Evolutionary conservation across 2,329 filamentous ascomycete genomes (phyloP).

Genomic region (Pyricularia grisea): DNA sequence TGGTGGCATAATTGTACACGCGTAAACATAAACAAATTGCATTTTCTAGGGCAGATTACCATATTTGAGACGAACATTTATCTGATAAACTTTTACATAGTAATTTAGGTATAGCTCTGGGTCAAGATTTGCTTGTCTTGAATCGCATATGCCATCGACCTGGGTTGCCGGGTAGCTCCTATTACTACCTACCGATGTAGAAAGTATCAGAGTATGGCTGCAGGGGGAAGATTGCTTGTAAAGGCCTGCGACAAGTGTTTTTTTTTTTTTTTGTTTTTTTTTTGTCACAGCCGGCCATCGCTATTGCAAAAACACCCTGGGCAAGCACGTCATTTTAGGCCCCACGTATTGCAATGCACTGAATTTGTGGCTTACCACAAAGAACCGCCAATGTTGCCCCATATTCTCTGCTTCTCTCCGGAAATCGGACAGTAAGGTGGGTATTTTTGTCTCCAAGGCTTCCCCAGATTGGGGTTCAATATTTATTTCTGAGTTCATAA

Average conservation of each 20-base stretch:
- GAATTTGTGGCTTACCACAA: neutral
- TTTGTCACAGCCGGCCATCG: neutral
- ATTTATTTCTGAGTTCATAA: neutral
- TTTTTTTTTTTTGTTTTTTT: too few relatives aligned
- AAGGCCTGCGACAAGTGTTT: neutral
- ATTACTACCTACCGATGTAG: too few relatives aligned
- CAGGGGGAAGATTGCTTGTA: too few relatives aligned
- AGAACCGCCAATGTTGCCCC: neutral
- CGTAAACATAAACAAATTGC: neutral
- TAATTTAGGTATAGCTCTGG: neutral
- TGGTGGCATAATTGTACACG: neutral
- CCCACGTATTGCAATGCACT: neutral
- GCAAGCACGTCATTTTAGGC: neutral
- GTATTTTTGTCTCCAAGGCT: neutral
- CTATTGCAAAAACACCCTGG: neutral
- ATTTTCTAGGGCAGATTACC: neutral
- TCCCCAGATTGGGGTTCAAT: neutral
- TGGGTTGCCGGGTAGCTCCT: neutral
- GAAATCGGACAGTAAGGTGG: neutral
- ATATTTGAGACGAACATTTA: neutral
- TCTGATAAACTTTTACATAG: neutral
- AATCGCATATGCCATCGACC: neutral
- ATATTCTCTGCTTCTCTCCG: neutral
- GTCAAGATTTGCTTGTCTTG: neutral
- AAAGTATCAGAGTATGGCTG: too few relatives aligned